A percentile compares a stretch with the other conserved stretches of the same genome.
phyloP scores from a whole-genome alignment of 176 grass and related monocot genomes.

The Eleusine coracana region DNA sequence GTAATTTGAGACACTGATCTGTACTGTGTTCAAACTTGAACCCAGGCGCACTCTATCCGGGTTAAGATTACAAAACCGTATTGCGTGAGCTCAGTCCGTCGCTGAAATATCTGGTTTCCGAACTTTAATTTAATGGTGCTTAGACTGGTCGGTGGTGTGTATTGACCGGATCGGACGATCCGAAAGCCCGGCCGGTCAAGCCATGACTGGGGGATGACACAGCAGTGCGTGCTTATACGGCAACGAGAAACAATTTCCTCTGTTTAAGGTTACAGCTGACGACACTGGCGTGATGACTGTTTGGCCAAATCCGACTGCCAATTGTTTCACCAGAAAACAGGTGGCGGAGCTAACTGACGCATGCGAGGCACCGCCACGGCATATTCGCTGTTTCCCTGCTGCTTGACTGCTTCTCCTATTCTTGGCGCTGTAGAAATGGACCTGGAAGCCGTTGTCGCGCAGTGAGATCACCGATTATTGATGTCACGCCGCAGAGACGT shows the following conservation, averaged over 20 bases:
- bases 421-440: background rate
- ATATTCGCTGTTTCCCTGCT: background rate
- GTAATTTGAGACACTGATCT: background rate
- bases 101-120: background rate
- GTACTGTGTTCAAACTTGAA: background rate
- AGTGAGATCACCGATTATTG: constrained; percentile 17
- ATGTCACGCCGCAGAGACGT: background rate
- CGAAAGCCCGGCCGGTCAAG: background rate
- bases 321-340: background rate
- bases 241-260: background rate
- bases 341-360: background rate
- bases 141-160: background rate
- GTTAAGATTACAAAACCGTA: background rate
- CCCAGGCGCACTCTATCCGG: background rate
- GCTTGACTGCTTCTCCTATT: background rate
- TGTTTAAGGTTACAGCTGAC: background rate
- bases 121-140: background rate
- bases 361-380: background rate
- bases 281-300: constrained; percentile 27
- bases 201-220: constrained; percentile 10
- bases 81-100: background rate
- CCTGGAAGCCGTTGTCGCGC: background rate
- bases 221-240: background rate
- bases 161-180: background rate
- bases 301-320: background rate